Percentiles rank a stretch among this genome's conserved stretches.
phyloP scores from a whole-genome alignment of 768 basidiomycete species.

The Austroboletus eburneus region DNA sequence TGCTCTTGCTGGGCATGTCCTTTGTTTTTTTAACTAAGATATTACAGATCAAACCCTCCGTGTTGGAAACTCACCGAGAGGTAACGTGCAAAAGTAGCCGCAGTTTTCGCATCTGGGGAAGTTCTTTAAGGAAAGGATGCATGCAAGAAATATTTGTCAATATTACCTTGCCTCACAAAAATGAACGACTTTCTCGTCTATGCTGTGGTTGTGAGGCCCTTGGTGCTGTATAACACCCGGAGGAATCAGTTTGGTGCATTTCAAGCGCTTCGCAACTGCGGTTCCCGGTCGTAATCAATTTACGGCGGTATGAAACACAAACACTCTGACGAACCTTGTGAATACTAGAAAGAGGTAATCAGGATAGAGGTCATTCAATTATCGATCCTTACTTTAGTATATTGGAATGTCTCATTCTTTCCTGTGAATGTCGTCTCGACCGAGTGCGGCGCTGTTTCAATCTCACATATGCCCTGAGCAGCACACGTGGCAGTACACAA shows the following conservation, averaged over 20 bases:
- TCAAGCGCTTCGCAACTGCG: conserved; percentile 47
- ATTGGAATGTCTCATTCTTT: conserved; percentile 56
- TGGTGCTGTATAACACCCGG: conserved; percentile 39
- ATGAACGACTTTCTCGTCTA: conserved; percentile 44
- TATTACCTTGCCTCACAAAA: conserved; percentile 49
- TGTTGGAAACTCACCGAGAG: conserved; percentile 38
- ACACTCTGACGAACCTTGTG: conserved; percentile 39
- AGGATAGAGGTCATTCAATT: too few species aligned
- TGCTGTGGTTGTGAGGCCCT: conserved; percentile 47
- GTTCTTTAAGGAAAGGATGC: not conserved
- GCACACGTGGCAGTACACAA: conserved; percentile 41
- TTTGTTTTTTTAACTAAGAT: too few species aligned
- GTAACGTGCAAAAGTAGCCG: conserved; percentile 55
- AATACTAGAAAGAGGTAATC: conserved; percentile 35
- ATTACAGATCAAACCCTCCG: too few species aligned
- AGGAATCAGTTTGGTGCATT: conserved; percentile 45
- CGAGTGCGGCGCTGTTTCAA: conserved; percentile 54
- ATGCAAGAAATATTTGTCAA: not conserved
- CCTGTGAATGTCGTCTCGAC: conserved; percentile 62
- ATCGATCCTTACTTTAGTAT: conserved; percentile 49
- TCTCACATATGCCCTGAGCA: conserved; percentile 50
- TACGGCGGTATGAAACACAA: not conserved
- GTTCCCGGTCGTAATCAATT: not conserved
- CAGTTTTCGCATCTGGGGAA: conserved; percentile 48
- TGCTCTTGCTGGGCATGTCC: conserved; percentile 38